These are phyloP conservation scores for Leccinellum rugosiceps DNA, from an alignment of 768 basidiomycete genomes.

Conservation along the genomic window DNA sequence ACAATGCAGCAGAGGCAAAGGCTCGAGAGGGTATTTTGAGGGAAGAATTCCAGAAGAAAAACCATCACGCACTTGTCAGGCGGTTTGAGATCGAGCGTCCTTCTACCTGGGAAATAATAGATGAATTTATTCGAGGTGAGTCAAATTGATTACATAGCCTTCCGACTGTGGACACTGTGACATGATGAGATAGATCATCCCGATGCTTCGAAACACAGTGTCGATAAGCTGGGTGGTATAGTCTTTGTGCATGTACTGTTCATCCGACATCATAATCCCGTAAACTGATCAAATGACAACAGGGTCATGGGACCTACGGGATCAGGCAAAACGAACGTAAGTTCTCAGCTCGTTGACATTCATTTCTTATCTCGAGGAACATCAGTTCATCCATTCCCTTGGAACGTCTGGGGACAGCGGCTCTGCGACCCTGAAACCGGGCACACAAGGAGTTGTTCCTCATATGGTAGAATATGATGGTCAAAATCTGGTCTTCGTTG, in stretches of 20 bases:
- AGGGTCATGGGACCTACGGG: conserved; percentile 6
- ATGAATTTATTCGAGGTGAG: background rate
- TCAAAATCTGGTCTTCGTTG: conserved; percentile 1
- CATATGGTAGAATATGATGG: background rate
- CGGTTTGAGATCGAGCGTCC: background rate
- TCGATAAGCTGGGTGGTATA: background rate
- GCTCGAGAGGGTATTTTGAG: background rate
- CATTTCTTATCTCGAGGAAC: background rate
- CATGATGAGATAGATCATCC: background rate
- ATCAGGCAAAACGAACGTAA: conserved; percentile 9
- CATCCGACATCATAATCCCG: background rate
- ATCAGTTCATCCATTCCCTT: conserved; percentile 9
- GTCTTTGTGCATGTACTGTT: conserved; percentile 2
- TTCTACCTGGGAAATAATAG: background rate
- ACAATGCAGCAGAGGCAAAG: background rate
- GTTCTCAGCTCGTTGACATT: background rate
- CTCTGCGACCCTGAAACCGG: background rate
- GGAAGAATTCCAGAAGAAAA: background rate
- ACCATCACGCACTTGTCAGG: background rate
- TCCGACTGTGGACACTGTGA: background rate
- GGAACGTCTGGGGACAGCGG: background rate
- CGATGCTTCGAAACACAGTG: background rate
- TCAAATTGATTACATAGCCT: background rate
- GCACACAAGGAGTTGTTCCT: background rate
- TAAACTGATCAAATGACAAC: background rate